Base-by-base conservation (phyloP, 2,329 filamentous ascomycete genomes). In the Sarocladiaceae sp. region DNA sequence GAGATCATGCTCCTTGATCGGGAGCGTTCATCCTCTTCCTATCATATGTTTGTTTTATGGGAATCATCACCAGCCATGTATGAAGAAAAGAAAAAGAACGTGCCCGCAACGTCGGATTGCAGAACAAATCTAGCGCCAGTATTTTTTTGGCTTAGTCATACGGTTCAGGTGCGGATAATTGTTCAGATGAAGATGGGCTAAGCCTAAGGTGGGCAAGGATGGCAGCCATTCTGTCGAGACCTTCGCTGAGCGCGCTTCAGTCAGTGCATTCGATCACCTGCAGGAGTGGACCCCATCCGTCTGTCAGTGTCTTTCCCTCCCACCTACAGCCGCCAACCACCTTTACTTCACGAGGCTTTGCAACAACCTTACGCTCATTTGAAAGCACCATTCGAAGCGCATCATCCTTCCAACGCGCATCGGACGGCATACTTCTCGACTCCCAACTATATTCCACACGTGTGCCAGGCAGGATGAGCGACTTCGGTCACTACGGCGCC, bases 401-500 rank as follows among this genome's bases (percentile, higher is more conserved):
- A 20, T 53, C 12, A 17, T 11, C 26, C 8, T n/a, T 12, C 10
- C 48, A 23, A 28, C 29, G 18, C 31, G 20, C 26, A n/a, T n/a
- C n/a, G n/a, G n/a, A n/a, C n/a, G n/a, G n/a, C n/a, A n/a, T n/a
- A n/a, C n/a, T n/a, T n/a, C n/a, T n/a, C n/a, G 5, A 50, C 7
- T 31, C 4, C 13, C 46, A 35, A n/a, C 35, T 28, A 20, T 12
- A 40, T 26, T 31, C 28, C 17, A 18, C 59, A 56, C 57, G 52
- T 23, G 51, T 48, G 20, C 42, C 47, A 36, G 23, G 55, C 57
- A 62, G 57, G 58, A 90, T 90, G 86, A 81, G 82, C 61, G 87
- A 90, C 70, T 86, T 87, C 70, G 73, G 71, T 58, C 79, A 83
- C 63, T 90, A 82, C 67, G 86, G 85, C 62, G 83, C 84, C 62